These are phyloP conservation scores for Stagonosporopsis cucurbitacearum DNA, from an alignment of 2,329 filamentous ascomycete species.

Conservation along the genomic window DNA sequence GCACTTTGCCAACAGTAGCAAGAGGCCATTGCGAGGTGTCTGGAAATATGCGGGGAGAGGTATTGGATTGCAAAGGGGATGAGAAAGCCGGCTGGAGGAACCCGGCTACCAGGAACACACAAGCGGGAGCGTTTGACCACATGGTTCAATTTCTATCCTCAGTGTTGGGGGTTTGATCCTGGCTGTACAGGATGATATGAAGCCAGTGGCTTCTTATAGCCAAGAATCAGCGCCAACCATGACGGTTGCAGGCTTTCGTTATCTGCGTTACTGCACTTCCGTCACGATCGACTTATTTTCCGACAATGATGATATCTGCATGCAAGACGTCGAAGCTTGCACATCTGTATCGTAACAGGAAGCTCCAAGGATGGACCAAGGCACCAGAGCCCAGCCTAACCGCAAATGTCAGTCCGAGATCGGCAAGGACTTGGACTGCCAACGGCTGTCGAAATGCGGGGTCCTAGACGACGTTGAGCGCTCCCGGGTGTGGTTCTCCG, in stretches of 20 bases:
- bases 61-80: constrained; percentile 23
- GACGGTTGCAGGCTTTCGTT: constrained; percentile 13
- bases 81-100: constrained; percentile 15
- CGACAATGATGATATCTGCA: constrained; percentile 20
- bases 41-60: constrained; percentile 21
- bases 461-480: constrained; percentile 1
- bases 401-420: not conserved
- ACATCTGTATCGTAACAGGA: constrained; percentile 25
- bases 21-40: constrained; percentile 46
- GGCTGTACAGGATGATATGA: not conserved
- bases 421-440: constrained; percentile 8
- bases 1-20: constrained; percentile 34
- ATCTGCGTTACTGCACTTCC: constrained; percentile 12
- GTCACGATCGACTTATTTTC: constrained; percentile 6
- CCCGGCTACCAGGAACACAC: constrained; percentile 11
- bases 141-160: not conserved
- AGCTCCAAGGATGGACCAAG: constrained; percentile 22
- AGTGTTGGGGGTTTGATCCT: not conserved
- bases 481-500: not conserved
- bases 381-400: constrained; percentile 9
- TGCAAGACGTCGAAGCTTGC: constrained; percentile 12
- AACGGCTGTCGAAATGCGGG: constrained; percentile 13
- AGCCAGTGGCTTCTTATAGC: not conserved
- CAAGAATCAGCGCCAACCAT: not conserved
- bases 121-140: constrained; percentile 14